Evolutionary conservation across 768 basidiomycete species (phyloP), one percentile per base, ranked within the genome.

Genomic region (Baorangia bicolor): DNA sequence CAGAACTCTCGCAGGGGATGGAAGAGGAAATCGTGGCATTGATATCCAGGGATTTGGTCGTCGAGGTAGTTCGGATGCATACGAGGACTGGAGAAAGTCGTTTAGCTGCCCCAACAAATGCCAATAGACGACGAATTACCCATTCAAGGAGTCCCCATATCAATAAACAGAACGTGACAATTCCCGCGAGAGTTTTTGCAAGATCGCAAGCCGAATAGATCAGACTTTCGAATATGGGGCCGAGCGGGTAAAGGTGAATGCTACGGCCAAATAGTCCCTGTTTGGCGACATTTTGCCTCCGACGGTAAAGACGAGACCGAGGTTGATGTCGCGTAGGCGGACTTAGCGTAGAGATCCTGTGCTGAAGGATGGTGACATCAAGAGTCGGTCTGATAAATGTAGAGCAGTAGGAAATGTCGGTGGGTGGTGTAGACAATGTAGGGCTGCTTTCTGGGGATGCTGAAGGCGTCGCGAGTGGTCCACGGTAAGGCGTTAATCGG

Each of bases 381-480:
- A 64, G 51, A 6, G 35, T 28, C 18, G 63, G 38, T 6, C 30
- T 51, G 25, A 30, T 28, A 5, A 30, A 1, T 27, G 46, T 14
- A 23, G 67, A 53, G 34, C 27, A 49, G 12, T 10, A 11, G 25
- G 57, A 55, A 23, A 62, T 55, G 33, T 60, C 57, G 37, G 43
- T 48, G 28, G 55, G 56, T 5, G 62, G 58, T 11, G 56, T 47
- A 25, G 65, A 61, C 21, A 13, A 37, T 7, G 45, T 66, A n/a
- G 61, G 57, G 34, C 59, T 64, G 41, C 60, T 59, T 43, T 65
- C 61, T 4, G 57, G 49, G 0, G 62, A 63, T 9, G 55, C 40
- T 3, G 59, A 33, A 37, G 68, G 68, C 14, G 64, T 64, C 28
- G 66, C 64, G 1, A 70, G 69, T 12, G 69, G 68, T 51, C 69